These are phyloP conservation scores for Capsella bursapastoris DNA, from an alignment of 345 rosid species.

Conservation along the genomic window DNA sequence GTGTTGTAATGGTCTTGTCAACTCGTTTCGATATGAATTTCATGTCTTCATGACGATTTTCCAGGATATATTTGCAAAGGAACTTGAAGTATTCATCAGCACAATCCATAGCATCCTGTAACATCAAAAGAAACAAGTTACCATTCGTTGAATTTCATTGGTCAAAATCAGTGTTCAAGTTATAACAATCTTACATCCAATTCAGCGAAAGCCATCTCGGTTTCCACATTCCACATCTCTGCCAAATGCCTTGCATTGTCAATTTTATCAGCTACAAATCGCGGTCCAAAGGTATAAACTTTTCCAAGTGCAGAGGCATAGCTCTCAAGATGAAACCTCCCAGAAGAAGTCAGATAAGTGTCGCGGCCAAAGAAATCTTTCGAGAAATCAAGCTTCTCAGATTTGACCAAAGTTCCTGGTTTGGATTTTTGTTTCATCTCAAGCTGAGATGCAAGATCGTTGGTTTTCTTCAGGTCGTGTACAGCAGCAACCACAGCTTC, in stretches of 20 bases:
- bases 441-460: conserved; percentile 66
- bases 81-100: conserved; percentile 73
- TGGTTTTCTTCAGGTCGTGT: conserved; percentile 72
- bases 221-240: conserved; percentile 87
- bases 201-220: conserved; percentile 78
- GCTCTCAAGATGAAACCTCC: conserved; percentile 87
- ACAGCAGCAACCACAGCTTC: conserved; percentile 73
- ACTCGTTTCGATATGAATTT: conserved; percentile 63
- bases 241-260: conserved; percentile 58
- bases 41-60: conserved; percentile 69
- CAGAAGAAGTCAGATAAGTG: conserved; percentile 68
- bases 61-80: conserved; percentile 74
- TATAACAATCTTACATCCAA: conserved; percentile 59
- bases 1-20: conserved; percentile 55
- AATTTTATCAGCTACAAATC: conserved; percentile 67
- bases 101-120: conserved; percentile 81
- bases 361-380: conserved; percentile 66
- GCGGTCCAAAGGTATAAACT: conserved; percentile 87
- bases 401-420: conserved; percentile 41
- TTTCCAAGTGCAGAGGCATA: conserved; percentile 90
- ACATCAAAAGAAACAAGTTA: conserved; percentile 30
- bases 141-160: background rate
- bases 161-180: background rate
- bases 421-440: conserved; percentile 61
- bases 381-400: conserved; percentile 45